These are phyloP conservation scores for Lotmaria passim DNA, from an alignment of 208 protist species.

Conservation along the genomic window DNA sequence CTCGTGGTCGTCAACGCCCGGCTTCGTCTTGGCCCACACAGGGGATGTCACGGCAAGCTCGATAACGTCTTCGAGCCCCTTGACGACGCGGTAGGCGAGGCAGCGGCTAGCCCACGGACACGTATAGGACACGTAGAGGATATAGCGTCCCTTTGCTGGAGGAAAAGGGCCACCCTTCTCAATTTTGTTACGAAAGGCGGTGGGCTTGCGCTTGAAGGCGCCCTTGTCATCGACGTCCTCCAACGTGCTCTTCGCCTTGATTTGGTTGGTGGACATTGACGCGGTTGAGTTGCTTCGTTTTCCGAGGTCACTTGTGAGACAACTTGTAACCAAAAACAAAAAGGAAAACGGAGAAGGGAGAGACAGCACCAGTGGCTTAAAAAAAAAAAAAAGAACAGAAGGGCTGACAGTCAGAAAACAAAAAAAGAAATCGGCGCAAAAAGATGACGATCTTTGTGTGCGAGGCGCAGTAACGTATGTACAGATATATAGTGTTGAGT, in stretches of 20 bases:
- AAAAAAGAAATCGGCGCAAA: neutral
- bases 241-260: constrained; percentile 27
- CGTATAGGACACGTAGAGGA: constrained; percentile 85
- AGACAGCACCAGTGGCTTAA: neutral
- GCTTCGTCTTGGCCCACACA: constrained; percentile 51
- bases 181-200: constrained; percentile 60
- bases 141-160: constrained; percentile 71
- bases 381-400: constrained; percentile 11
- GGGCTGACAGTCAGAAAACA: neutral
- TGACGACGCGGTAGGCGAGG: constrained; percentile 48
- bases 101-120: constrained; percentile 88
- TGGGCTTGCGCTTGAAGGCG: constrained; percentile 63
- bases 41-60: constrained; percentile 54
- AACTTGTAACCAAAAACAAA: too few relatives aligned
- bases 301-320: too few relatives aligned
- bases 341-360: constrained; percentile 2
- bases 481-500: too few relatives aligned
- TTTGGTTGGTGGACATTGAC: too few relatives aligned
- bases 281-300: neutral
- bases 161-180: constrained; percentile 40
- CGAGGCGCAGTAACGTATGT: too few relatives aligned
- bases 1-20: constrained; percentile 42
- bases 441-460: too few relatives aligned
- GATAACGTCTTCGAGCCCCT: constrained; percentile 72
- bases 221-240: constrained; percentile 54